Evolutionary conservation across 1,284 basidiomycete genomes (phyloP), one percentile per base, ranked within the genome.

Genomic region (Rhodotorula sp.): DNA sequence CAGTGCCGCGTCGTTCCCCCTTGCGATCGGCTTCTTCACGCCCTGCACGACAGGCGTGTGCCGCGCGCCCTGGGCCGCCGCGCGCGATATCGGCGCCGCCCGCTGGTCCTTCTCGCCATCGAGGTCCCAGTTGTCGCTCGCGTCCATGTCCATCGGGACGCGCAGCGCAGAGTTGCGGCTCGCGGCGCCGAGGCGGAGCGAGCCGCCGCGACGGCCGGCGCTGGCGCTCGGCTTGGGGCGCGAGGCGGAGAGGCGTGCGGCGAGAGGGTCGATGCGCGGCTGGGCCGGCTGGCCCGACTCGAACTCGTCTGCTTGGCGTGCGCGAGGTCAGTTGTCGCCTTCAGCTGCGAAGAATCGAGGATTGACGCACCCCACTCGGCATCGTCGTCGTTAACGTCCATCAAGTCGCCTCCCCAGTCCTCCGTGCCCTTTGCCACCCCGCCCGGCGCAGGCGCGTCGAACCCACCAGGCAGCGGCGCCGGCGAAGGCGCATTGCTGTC

Each of bases 331-430:
- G 44, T 21, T 2, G 41, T 50, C 46, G 49, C 42, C 14, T 2
- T 19, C 7, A n/a, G 44, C 9, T 7, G 16, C 12, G 27, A 16
- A 55, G 8, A 27, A 16, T 34, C 53, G 46, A 48, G 21, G 42
- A 27, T 14, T 27, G 13, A 66, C 86, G 79, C 79, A 91, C 92
- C 90, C 94, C 94, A 97, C 80, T 97, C 94, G 78, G 90, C 93
- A 48, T 89, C 86, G 77, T 97, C 93, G 1, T 91, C 92, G 79
- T 93, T 89, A 14, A 97, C 88, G 77, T 97, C 93, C 81, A 96
- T 95, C 66, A 96, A 81, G 81, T 96, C 91, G 44, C 87, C 88
- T 7, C 79, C 80, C 75, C 78, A 79, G 54, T 82, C 82, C 25
- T 71, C 82, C 8, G 88, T 89, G 21, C 60, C 70, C 19, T 54